Base-by-base conservation (phyloP, 192 early-diverging fungal genomes). In the Cetraspora pellucida region DNA sequence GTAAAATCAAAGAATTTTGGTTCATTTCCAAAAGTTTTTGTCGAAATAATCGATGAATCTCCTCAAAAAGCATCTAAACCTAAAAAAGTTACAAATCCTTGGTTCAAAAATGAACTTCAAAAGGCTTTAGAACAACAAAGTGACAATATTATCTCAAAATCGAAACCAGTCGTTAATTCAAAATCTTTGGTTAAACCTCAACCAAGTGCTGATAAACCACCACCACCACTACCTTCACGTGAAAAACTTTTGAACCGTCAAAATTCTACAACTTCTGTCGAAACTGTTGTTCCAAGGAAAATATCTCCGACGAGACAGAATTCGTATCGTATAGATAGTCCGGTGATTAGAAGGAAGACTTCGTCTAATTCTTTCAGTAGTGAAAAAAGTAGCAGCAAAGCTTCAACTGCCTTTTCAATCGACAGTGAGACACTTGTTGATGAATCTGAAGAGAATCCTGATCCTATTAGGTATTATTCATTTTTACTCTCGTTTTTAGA, bases 11-110 rank as follows among this genome's bases (percentile, higher is more conserved):
- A 6, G 9, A 75, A 55, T 23, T 75, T 75, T 75, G 74, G 74
- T 11, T 75, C 74, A 63, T 75, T 75, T 63, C 74, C 74, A 46
- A 47, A 58, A 49, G 47, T 43, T 21, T 64, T 75, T 75, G 74
- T 75, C 5, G 60, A 75, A 64, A 13, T 74, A 10, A 43, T 59
- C 21, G 67, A 65, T 14, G 16, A 23, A 30, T 28, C 21, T 14
- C 14, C 63, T 9, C 10, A 44, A 19, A 44, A n/a, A 27, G 28
- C 6, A n/a, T 65, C 1, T 61, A 14, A 65, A 21, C 59, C 25
- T 28, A 11, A 61, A 61, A 61, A 61, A 61, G 7, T 30, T 11
- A 30, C 6, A 28, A 16, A n/a, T 55, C n/a, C 52, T 55, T 55
- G 17, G 16, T n/a, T 55, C 16, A 67, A 21, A 67, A 43, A 44